These are phyloP conservation scores for Eucalyptus sp. DNA, from an alignment of 345 rosid genomes.

Conservation along the genomic window DNA sequence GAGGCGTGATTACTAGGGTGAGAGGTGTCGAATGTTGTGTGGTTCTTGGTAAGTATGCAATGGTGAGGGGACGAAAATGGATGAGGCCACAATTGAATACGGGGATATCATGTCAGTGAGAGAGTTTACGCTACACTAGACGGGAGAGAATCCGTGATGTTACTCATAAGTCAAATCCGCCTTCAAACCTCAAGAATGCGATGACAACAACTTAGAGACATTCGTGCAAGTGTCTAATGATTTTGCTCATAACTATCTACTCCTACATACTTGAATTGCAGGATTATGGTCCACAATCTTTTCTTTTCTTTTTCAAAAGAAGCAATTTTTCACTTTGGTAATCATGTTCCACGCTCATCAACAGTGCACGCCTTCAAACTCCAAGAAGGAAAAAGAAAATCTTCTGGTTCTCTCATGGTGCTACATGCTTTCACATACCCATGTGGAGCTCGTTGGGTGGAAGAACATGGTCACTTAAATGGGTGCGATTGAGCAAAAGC, in stretches of 20 bases:
- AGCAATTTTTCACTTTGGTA: neutral
- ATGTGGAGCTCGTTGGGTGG: neutral
- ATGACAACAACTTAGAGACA: neutral
- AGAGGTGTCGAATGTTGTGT: neutral
- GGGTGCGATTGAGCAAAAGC: neutral
- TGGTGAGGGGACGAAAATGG: neutral
- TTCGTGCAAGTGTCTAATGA: neutral
- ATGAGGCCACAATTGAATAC: neutral
- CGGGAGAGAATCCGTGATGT: neutral
- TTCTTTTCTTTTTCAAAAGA: neutral
- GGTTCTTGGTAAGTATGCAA: neutral
- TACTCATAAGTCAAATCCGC: neutral
- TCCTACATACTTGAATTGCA: neutral
- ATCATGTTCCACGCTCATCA: neutral
- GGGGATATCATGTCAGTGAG: neutral
- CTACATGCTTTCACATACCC: neutral
- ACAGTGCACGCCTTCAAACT: neutral
- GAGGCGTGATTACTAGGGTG: neutral
- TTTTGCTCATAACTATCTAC: neutral
- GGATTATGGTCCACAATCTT: neutral
- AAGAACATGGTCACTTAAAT: neutral
- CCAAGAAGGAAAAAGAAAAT: neutral
- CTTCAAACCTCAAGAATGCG: neutral
- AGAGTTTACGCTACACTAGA: neutral
- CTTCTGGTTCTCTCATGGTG: neutral